Evolutionary conservation across 192 early-diverging fungal genomes (phyloP), one percentile per base, ranked within the genome.

Genomic region (Helicostylum pulchrum): DNA sequence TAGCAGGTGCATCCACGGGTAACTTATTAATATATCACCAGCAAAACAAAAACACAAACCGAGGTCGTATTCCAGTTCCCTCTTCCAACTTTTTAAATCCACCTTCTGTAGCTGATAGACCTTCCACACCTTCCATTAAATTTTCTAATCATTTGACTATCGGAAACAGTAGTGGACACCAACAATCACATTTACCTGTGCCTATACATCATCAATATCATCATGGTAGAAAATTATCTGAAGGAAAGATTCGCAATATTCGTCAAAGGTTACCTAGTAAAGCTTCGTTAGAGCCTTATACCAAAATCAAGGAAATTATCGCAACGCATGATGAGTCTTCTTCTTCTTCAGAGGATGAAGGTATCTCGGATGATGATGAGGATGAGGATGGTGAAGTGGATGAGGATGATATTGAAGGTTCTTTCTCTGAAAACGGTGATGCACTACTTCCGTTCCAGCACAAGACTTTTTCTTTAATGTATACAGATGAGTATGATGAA

Each of bases 401-500:
- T 7, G 72, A 65, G 0, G 62, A 63, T 6, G 70, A 76, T 50
- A 53, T 56, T 19, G 44, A 56, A 32, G 52, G 21, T 11, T 21
- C 5, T 12, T 39, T 39, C 9, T 6, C 5, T 9, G 36, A 39
- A 39, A 15, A 48, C 5, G 17, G 46, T 9, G 57, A 59, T 23
- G 34, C 44, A 14, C 39, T 30, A 1, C 39, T 53, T 7, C 63
- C 55, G 9, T 54, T 42, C 0, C 53, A 55, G 7, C 74, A 73
- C 21, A 72, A 72, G 44, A 78, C 68, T 1, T 81, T 85, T 50
- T 82, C 79, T 20, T 49, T 85, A 15, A 83, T 75, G 11, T 66
- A 70, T 53, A 83, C 83, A 1, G 83, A 85, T 54, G 81, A 74
- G n/a, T 83, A 79, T 66, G 81, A 85, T 17, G 81, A 73, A 60